Percentiles rank a stretch among this genome's conserved stretches.
phyloP scores from a whole-genome alignment of 495 filamentous ascomycete genomes.

The Lentithecium fluviatile region DNA sequence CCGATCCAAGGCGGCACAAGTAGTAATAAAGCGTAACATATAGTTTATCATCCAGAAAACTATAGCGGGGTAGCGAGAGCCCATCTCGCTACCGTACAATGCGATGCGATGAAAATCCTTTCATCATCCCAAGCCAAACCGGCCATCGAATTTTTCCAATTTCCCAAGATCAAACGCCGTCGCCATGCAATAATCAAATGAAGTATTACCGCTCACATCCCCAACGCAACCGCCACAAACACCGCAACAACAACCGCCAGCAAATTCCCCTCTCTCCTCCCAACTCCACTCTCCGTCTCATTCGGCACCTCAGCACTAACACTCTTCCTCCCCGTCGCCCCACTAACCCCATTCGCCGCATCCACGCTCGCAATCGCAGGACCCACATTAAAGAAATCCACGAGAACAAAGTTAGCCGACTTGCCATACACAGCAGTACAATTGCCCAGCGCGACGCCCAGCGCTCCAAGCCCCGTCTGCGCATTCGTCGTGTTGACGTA shows the following conservation, averaged over 20 bases:
- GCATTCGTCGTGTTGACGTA: constrained; percentile 36
- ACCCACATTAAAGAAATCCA: constrained; percentile 44
- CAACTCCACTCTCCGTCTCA: constrained; percentile 4
- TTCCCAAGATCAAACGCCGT: too few species aligned
- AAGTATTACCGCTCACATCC: constrained; percentile 10
- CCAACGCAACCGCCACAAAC: constrained; percentile 19
- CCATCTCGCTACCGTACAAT: too few species aligned
- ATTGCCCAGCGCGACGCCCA: constrained; percentile 28
- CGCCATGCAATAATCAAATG: background rate
- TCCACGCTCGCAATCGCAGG: constrained; percentile 41
- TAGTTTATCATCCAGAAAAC: too few species aligned
- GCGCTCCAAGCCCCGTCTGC: constrained; percentile 32
- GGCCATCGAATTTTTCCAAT: too few species aligned
- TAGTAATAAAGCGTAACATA: too few species aligned
- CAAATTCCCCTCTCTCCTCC: constrained; percentile 3
- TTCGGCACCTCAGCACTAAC: constrained; percentile 11
- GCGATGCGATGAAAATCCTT: too few species aligned
- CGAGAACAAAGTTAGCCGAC: constrained; percentile 38
- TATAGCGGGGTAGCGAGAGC: too few species aligned
- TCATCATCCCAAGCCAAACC: too few species aligned
- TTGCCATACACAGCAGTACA: constrained; percentile 39
- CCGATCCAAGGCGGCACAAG: too few species aligned
- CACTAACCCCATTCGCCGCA: constrained; percentile 38
- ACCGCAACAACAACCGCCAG: constrained; percentile 28
- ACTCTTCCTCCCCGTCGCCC: constrained; percentile 27